Evolutionary conservation across 371 early-diverging fungal species (phyloP).

Genomic region (Mortierella sp.): DNA sequence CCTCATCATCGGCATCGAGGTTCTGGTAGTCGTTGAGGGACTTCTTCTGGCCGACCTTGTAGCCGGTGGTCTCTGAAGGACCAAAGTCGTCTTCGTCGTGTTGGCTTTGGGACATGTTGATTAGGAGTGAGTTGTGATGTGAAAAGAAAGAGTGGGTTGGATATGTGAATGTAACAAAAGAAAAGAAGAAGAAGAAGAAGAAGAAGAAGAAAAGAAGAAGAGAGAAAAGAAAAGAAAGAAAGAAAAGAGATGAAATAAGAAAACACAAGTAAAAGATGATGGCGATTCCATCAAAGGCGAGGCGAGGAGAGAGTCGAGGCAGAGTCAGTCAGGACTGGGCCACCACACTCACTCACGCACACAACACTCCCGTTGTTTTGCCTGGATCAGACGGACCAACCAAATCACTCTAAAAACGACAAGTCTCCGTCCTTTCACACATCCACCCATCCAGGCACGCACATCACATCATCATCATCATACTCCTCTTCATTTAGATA

Average conservation of each 20-base stretch:
- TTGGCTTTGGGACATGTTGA: conserved; percentile 56
- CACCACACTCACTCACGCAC: too few relatives aligned
- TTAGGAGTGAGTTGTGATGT: conserved; percentile 7
- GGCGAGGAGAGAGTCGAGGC: too few relatives aligned
- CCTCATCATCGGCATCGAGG: conserved; percentile 95
- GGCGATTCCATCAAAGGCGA: conserved; percentile 12
- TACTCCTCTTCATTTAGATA: too few relatives aligned
- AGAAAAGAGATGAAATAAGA: conserved; percentile 12
- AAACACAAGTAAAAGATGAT: neutral
- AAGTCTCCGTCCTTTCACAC: too few relatives aligned
- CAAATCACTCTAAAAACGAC: too few relatives aligned
- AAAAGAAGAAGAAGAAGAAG: conserved; percentile 29
- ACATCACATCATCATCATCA: too few relatives aligned
- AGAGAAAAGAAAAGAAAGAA: conserved; percentile 31
- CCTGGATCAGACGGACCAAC: too few relatives aligned
- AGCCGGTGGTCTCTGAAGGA: conserved; percentile 85
- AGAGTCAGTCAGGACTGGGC: too few relatives aligned
- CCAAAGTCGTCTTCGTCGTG: conserved; percentile 84
- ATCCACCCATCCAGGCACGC: too few relatives aligned
- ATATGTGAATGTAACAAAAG: conserved; percentile 23
- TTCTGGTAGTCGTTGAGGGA: conserved; percentile 86
- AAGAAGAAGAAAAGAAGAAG: conserved; percentile 30
- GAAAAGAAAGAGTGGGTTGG: neutral
- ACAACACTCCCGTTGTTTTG: too few relatives aligned
- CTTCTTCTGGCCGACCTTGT: conserved; percentile 92